A percentile compares a stretch with the other conserved stretches of the same genome.
phyloP scores from a whole-genome alignment of 768 basidiomycete genomes.

The Sutorius australiensis region DNA sequence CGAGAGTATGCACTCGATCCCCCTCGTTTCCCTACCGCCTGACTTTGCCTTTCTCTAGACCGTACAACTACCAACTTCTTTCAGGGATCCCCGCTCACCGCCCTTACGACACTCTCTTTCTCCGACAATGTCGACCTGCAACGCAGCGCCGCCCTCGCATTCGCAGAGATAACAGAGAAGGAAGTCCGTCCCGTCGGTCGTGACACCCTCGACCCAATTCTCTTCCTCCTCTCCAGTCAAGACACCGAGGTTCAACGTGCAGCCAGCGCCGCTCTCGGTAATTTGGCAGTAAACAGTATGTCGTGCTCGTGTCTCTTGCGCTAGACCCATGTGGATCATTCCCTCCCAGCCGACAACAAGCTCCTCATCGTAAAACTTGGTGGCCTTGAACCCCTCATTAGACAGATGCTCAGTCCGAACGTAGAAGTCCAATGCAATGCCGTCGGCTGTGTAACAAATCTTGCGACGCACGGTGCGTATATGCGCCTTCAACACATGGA shows the following conservation, averaged over 20 bases:
- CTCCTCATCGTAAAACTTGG: slow-evolving; percentile 97
- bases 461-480: slow-evolving; percentile 89
- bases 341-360: slow-evolving; percentile 87
- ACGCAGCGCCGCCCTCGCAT: slow-evolving; percentile 94
- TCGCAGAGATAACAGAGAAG: slow-evolving; percentile 99
- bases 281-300: slow-evolving; percentile 96
- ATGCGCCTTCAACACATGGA: not conserved
- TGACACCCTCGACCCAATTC: slow-evolving; percentile 96
- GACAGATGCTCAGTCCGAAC: slow-evolving; percentile 98
- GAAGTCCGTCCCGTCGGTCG: slow-evolving; percentile 95
- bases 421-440: slow-evolving; percentile 99
- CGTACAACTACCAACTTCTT: slow-evolving; percentile 99
- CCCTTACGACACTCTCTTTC: slow-evolving; percentile 95
- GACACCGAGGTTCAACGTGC: slow-evolving; percentile 99
- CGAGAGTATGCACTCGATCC: slow-evolving; percentile 67
- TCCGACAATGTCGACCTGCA: slow-evolving; percentile 99
- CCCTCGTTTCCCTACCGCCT: not conserved
- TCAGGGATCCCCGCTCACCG: slow-evolving; percentile 84
- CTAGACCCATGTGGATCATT: slow-evolving; percentile 8
- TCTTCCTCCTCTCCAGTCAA: slow-evolving; percentile 94
- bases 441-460: slow-evolving; percentile 97
- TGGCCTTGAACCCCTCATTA: slow-evolving; percentile 94
- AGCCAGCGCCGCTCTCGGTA: slow-evolving; percentile 94
- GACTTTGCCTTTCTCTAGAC: slow-evolving; percentile 40
- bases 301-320: slow-evolving; percentile 23